A percentile compares a stretch with the other conserved stretches of the same genome.
These are phyloP conservation scores for Dimargaris cristalligena DNA, from an alignment of 192 early-diverging fungal genomes.

Conservation along the genomic window DNA sequence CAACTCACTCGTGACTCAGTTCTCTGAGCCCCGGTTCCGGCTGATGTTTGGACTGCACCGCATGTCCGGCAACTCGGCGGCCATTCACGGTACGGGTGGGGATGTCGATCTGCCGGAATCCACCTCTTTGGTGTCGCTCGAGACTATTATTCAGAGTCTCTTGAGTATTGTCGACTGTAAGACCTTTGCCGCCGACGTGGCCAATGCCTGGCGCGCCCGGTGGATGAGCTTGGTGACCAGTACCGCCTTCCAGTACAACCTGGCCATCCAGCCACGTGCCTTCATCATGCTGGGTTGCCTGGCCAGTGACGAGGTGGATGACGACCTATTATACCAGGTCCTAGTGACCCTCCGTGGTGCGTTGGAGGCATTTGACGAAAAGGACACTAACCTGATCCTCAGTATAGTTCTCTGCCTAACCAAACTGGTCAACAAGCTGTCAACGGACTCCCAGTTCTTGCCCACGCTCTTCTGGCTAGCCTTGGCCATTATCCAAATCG, in stretches of 20 bases:
- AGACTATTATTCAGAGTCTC: slow-evolving; percentile 37
- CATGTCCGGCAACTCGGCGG: slow-evolving; percentile 48
- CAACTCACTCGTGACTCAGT: slow-evolving; percentile 44
- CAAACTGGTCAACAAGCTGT: slow-evolving; percentile 68
- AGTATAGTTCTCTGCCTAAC: slow-evolving; percentile 83
- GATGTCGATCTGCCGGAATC: neutral
- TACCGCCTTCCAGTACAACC: slow-evolving; percentile 88
- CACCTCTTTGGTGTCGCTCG: slow-evolving; percentile 17
- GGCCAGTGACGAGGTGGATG: slow-evolving; percentile 76
- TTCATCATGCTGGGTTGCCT: slow-evolving; percentile 82
- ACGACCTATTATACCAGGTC: slow-evolving; percentile 86
- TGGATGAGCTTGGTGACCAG: slow-evolving; percentile 87
- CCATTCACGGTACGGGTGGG: slow-evolving; percentile 25
- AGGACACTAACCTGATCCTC: slow-evolving; percentile 58
- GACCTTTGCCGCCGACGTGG: slow-evolving; percentile 38
- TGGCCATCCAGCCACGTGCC: slow-evolving; percentile 82
- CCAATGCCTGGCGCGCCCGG: slow-evolving; percentile 67
- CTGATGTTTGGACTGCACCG: slow-evolving; percentile 61
- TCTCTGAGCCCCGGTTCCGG: slow-evolving; percentile 66
- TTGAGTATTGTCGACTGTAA: slow-evolving; percentile 32
- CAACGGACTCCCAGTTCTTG: slow-evolving; percentile 68
- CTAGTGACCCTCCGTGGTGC: slow-evolving; percentile 77
- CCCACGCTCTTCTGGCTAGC: slow-evolving; percentile 84
- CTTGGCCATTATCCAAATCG: slow-evolving; percentile 71
- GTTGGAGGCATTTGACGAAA: slow-evolving; percentile 68